Conservation (phyloP, 176 grass and related monocot species). For the Aegilops speltoides region DNA sequence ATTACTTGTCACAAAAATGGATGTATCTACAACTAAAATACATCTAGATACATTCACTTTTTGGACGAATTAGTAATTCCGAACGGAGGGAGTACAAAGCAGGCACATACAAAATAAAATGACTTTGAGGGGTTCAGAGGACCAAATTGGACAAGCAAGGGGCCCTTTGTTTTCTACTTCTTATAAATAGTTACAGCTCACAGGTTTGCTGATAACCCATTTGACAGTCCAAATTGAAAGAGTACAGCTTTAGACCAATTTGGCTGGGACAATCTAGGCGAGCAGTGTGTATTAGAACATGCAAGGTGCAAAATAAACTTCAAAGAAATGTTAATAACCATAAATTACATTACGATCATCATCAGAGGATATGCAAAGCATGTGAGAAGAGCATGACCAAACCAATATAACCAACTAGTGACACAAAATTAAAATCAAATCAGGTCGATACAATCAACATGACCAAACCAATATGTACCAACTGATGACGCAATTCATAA, state of each 20-base stretch:
- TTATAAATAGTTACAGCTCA: background rate
- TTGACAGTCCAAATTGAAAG: background rate
- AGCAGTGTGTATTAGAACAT: background rate
- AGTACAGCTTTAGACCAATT: background rate
- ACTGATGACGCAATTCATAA: background rate
- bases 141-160: background rate
- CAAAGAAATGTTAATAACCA: background rate
- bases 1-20: too few relatives aligned
- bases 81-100: too few relatives aligned
- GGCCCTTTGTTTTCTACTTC: background rate
- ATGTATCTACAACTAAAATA: too few relatives aligned
- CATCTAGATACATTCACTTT: too few relatives aligned
- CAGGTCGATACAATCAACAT: background rate
- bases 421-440: conserved; percentile 8
- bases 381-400: conserved; percentile 9
- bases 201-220: conserved; percentile 7
- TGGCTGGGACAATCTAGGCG: background rate
- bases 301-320: background rate
- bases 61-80: too few relatives aligned
- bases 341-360: background rate
- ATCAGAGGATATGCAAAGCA: conserved; percentile 23
- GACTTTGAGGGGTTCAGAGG: background rate
- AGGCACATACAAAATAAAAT: background rate
- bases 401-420: background rate
- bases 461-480: background rate